Base-by-base conservation (phyloP, 2,329 filamentous ascomycete genomes). In the Periconia sp. region DNA sequence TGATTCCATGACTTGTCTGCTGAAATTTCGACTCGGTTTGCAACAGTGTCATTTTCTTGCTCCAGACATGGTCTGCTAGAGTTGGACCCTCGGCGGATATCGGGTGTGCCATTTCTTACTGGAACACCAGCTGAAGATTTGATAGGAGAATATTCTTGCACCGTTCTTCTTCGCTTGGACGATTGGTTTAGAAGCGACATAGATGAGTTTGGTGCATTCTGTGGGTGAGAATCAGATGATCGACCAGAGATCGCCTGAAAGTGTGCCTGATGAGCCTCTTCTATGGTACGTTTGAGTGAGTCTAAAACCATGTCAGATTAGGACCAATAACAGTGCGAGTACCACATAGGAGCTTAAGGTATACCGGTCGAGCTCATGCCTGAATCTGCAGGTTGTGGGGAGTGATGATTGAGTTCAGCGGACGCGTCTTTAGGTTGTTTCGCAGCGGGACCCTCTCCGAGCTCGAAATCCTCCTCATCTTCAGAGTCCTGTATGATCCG, bases 401-500 rank as follows among this genome's bases (percentile, higher is more conserved):
- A 48, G 31, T 36, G 18, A 30, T 33, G 41, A 26, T 35, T 31
- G 16, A 44, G 47, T 33, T 50, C 48, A 22, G 46, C 37, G 22
- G 52, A 43, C 45, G 57, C 57, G 54, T 51, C 43, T 43, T 43
- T 36, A 25, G 38, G 4, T 19, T 37, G 29, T 52, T 45, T n/a
- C 15, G 44, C 29, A n/a, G 40, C 40, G 11, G 37, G 31, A 28
- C 29, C 24, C 18, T 53, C 25, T 23, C 54, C 43, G 16, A 44
- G 22, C 24, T 49, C 59, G 12, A 65, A 41, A 25, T 63, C 63
- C 3, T 66, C 64, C n/a, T 67, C 68, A 16, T 68, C 68, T 39
- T 70, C 66, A 3, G 68, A 70, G 38, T 70, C 68, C 37, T 68
- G 65, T 18, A 70, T 63, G 15, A 68, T 53, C 13, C 65, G 56